Percentiles rank a stretch among this genome's conserved stretches.
Conservation (phyloP, 306 rosid species). For the Gastrolobium villosum region DNA sequence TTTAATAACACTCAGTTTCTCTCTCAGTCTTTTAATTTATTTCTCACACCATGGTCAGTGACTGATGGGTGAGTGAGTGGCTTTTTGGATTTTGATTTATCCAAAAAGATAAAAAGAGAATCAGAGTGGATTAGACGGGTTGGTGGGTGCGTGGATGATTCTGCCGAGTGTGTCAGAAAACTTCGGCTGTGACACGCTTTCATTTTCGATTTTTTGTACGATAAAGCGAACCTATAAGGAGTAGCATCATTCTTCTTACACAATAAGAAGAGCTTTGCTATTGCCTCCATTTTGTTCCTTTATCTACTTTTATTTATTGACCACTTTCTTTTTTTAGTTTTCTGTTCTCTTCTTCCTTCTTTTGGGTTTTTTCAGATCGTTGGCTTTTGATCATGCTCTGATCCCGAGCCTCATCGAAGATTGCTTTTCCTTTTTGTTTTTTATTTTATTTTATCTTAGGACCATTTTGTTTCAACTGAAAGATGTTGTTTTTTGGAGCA, state of each 20-base stretch:
- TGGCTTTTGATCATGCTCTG: constrained; percentile 18
- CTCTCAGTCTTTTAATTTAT: too few species aligned
- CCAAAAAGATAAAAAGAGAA: constrained; percentile 48
- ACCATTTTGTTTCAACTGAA: constrained; percentile 54
- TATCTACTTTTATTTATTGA: neutral
- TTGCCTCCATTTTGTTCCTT: constrained; percentile 1
- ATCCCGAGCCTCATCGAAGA: constrained; percentile 15
- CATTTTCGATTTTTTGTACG: constrained; percentile 44
- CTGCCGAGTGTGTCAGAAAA: constrained; percentile 71
- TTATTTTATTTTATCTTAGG: neutral
- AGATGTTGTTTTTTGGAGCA: neutral
- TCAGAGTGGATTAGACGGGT: constrained; percentile 15
- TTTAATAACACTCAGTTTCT: too few species aligned
- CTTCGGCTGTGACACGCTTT: constrained; percentile 54
- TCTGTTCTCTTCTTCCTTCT: neutral
- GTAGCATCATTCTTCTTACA: neutral
- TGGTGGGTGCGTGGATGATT: constrained; percentile 11
- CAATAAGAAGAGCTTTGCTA: neutral
- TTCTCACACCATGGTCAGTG: too few species aligned
- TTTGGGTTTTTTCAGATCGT: neutral
- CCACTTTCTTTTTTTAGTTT: too few species aligned
- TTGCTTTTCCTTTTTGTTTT: constrained; percentile 5
- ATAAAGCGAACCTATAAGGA: constrained; percentile 50
- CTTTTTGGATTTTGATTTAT: constrained; percentile 59
- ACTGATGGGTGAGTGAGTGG: too few species aligned